A percentile compares a stretch with the other conserved stretches of the same genome.
Conservation (phyloP, 148 eudicot genomes). For the Heliosperma pusillum region DNA sequence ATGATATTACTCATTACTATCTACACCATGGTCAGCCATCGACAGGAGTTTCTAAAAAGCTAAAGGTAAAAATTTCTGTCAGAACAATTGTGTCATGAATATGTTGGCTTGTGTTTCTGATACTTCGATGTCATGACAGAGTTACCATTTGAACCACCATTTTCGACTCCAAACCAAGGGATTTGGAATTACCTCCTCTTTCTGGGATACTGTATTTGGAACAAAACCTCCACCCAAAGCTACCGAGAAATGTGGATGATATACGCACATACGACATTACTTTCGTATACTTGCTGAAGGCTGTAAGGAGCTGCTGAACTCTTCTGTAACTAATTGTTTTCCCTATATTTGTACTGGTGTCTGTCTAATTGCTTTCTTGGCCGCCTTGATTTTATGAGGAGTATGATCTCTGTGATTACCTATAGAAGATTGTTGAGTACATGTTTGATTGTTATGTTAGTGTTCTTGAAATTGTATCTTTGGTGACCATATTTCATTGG, state of each 20-base stretch:
- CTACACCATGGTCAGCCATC: conserved; percentile 91
- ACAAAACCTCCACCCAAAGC: conserved; percentile 61
- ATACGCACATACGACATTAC: neutral
- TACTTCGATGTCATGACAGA: conserved; percentile 37
- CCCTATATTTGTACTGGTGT: neutral
- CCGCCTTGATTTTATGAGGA: neutral
- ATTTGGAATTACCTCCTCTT: conserved; percentile 71
- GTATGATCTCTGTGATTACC: neutral
- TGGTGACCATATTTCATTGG: neutral
- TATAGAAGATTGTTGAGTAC: neutral
- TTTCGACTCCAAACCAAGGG: conserved; percentile 68
- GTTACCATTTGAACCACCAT: conserved; percentile 83
- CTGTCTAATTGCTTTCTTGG: neutral
- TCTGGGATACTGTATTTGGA: conserved; percentile 80
- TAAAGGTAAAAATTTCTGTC: conserved; percentile 59
- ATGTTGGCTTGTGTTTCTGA: neutral
- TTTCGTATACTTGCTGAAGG: neutral
- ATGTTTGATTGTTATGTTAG: neutral
- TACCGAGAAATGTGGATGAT: conserved; percentile 31
- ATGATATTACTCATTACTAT: conserved; percentile 92
- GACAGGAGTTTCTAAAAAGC: conserved; percentile 44
- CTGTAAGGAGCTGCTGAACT: conserved; percentile 1
- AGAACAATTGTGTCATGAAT: neutral
- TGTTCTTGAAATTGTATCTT: neutral
- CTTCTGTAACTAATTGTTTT: neutral